These are phyloP conservation scores for Backusella circina DNA, from an alignment of 192 early-diverging fungal species.

Conservation along the genomic window DNA sequence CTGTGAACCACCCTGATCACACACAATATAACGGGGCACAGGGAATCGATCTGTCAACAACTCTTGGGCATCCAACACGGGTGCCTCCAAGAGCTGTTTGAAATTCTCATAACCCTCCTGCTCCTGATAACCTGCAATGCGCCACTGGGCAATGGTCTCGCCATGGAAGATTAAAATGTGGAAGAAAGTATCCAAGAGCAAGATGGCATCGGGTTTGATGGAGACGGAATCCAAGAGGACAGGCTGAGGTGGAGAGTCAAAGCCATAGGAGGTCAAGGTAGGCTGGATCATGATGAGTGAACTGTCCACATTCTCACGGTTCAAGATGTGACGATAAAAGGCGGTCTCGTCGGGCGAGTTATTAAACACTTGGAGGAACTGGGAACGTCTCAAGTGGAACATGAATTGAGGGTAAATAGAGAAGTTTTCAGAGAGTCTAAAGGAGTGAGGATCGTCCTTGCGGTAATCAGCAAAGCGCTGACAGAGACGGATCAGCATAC, in stretches of 20 bases:
- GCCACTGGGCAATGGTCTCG: slow-evolving; percentile 94
- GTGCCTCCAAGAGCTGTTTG: slow-evolving; percentile 86
- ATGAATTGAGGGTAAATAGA: slow-evolving; percentile 99
- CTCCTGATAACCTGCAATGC: slow-evolving; percentile 93
- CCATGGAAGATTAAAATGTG: slow-evolving; percentile 99
- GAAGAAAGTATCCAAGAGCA: slow-evolving; percentile 98
- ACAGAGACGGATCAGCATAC: slow-evolving; percentile 98
- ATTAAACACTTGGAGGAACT: slow-evolving; percentile 99
- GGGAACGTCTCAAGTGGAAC: slow-evolving; percentile 95
- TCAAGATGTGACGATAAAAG: slow-evolving; percentile 89
- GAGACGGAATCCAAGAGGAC: slow-evolving; percentile 96
- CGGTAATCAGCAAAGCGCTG: slow-evolving; percentile 97
- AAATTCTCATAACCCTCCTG: slow-evolving; percentile 94
- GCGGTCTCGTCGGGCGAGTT: slow-evolving; percentile 98
- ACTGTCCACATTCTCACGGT: slow-evolving; percentile 93
- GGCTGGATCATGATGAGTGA: slow-evolving; percentile 99
- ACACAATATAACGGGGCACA: slow-evolving; percentile 96
- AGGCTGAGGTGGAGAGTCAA: slow-evolving; percentile 83
- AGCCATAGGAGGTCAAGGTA: slow-evolving; percentile 87
- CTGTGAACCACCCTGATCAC: slow-evolving; percentile 95
- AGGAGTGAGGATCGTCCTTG: slow-evolving; percentile 91
- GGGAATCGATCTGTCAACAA: slow-evolving; percentile 92
- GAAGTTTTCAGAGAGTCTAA: slow-evolving; percentile 89
- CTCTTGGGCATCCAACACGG: slow-evolving; percentile 87
- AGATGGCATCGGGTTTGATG: slow-evolving; percentile 88